These are phyloP conservation scores for California macrophylla DNA, from an alignment of 441 rosid species.

Conservation along the genomic window DNA sequence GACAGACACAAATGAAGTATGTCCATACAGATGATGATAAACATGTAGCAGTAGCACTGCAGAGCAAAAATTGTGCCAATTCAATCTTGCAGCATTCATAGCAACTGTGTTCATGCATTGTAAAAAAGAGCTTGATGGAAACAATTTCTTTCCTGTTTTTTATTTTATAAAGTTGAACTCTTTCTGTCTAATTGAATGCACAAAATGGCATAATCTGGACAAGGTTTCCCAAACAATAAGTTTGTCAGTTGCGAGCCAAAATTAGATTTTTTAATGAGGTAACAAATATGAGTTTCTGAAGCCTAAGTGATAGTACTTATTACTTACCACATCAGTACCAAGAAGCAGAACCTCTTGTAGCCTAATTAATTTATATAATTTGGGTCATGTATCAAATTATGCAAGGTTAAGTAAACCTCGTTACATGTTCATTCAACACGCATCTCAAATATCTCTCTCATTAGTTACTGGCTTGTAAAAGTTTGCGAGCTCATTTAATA, in stretches of 20 bases:
- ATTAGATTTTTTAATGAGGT: background rate
- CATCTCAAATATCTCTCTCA: background rate
- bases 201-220: background rate
- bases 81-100: background rate
- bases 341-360: background rate
- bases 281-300: background rate
- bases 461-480: background rate
- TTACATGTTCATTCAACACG: background rate
- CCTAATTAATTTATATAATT: background rate
- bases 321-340: background rate
- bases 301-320: background rate
- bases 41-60: background rate
- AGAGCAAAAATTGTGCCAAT: background rate
- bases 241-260: background rate
- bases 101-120: background rate
- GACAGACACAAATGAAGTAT: background rate
- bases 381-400: background rate
- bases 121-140: background rate
- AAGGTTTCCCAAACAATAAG: background rate
- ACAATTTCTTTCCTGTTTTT: background rate
- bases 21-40: background rate
- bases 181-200: background rate
- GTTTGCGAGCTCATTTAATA: background rate
- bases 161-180: background rate
- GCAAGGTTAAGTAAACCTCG: background rate